Evolutionary conservation across 306 rosid species (phyloP), one percentile per base, ranked within the genome.

Genomic region (Ziziphus jujuba): DNA sequence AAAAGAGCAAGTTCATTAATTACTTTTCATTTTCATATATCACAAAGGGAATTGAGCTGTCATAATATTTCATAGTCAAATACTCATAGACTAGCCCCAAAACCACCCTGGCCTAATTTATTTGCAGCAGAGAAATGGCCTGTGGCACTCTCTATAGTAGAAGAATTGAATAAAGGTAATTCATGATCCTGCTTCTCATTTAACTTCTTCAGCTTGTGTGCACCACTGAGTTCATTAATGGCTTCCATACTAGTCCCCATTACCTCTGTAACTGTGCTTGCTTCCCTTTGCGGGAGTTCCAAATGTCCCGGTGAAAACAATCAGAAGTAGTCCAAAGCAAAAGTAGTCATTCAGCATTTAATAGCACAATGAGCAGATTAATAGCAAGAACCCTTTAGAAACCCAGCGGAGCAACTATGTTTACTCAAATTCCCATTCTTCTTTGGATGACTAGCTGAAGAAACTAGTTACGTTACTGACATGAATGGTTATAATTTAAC

Each of bases 1-100:
- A n/a, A n/a, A n/a, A n/a, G 1, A 24, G 4, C 1, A 13, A 22
- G 13, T 0, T 2, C 7, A n/a, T 6, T 22, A 2, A 1, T 10
- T 16, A 2, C 12, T 55, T 56, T 0, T 13, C 7, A 7, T 56
- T 0, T 1, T 20, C 56, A 19, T n/a, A 52, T n/a, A 3, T 21
- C 6, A 8, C 13, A 53, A 20, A 9, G 21, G 7, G 12, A 19
- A 53, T n/a, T 3, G 28, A n/a, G 21, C 13, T 19, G 23, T n/a
- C 25, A 11, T 11, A 3, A 19, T 19, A 6, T 22, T 6, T 21
- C 7, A 13, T 11, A 21, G 21, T 20, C 24, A 2, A 19, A 24
- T 19, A 28, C 57, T 53, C 21, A 20, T 53, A 53, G 24, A 53
- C 57, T 0, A 31, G 57, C n/a, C 31, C 57, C 57, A 20, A 53